Base-by-base conservation (phyloP, 1,284 basidiomycete genomes). In the Fomitopsis betulina region DNA sequence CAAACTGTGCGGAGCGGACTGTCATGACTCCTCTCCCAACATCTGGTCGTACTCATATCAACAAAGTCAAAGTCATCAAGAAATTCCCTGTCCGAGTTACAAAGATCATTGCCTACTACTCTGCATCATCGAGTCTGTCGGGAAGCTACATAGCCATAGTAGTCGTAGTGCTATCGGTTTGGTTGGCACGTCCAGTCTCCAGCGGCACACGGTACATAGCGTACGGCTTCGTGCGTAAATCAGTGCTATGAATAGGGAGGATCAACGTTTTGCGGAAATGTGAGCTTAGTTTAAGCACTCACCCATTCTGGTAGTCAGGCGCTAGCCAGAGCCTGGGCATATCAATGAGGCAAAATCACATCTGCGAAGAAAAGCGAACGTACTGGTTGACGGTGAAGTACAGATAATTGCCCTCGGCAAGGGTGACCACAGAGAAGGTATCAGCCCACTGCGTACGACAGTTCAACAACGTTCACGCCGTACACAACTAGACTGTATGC, bases 241-340 rank as follows among this genome's bases (percentile, higher is more conserved):
- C 60, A 30, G 57, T 61, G 21, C 57, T 61, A 38, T 8, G 27
- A 12, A 23, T 17, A 10, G 5, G 7, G 12, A 6, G 35, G 13
- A 15, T 37, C 13, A 37, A 47, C 32, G 33, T 5, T 0, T 32
- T 23, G 37, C 2, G 2, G 6, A 39, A 2, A 5, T n/a, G 6
- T 40, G 17, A 9, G 12, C 13, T 15, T 1, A 2, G 12, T 21
- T 9, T 1, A 19, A 6, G 35, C 21, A 32, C 61, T 45, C 27
- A 62, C 64, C 64, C 64, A 39, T 65, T 65, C 30, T 65, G 64
- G 56, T 65, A 65, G 58, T 64, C 64, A 2, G 64, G 64, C 12
- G 63, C 58, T 25, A 65, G 59, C 64, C 64, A 65, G 27, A 65
- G 58, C 39, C 64, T 65, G 53, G 30, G 12, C 8, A 23, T 19